These are phyloP conservation scores for Fusarium liriodendri DNA, from an alignment of 2,329 filamentous ascomycete genomes.

Conservation along the genomic window DNA sequence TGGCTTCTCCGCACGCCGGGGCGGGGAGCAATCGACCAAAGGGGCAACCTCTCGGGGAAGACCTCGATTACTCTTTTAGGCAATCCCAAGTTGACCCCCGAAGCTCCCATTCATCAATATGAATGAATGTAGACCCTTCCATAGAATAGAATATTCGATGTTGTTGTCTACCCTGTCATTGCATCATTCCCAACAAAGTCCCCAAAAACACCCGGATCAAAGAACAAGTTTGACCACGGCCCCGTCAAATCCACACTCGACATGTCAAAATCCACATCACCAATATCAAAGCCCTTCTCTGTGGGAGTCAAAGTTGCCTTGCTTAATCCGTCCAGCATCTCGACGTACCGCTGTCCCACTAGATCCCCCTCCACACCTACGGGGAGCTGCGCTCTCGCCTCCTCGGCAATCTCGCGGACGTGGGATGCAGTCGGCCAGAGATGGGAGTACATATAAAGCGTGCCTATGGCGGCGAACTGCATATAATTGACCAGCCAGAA, in stretches of 20 bases:
- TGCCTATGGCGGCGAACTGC: not conserved
- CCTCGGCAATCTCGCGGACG: not conserved
- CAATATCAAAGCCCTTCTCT: not conserved
- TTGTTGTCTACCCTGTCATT: not conserved
- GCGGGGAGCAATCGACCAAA: not conserved
- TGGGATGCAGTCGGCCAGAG: not conserved
- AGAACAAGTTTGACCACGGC: not conserved
- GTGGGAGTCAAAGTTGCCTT: not conserved
- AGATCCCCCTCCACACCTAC: not conserved
- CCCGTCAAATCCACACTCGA: not conserved
- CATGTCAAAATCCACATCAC: not conserved
- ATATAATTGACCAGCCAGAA: not conserved
- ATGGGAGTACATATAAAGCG: not conserved
- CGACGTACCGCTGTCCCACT: not conserved
- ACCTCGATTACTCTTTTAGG: not conserved
- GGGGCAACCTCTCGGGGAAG: not conserved
- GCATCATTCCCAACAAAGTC: not conserved
- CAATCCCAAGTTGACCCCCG: not conserved
- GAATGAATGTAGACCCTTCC: not conserved
- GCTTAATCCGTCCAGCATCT: not conserved
- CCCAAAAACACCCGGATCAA: not conserved
- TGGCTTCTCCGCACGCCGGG: not conserved
- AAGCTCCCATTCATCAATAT: not conserved
- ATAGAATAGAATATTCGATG: not conserved
- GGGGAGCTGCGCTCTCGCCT: not conserved